A percentile compares a stretch with the other conserved stretches of the same genome.
Evolutionary conservation across 441 rosid genomes (phyloP).

Genomic region (Pelargonium cotyledonis): DNA sequence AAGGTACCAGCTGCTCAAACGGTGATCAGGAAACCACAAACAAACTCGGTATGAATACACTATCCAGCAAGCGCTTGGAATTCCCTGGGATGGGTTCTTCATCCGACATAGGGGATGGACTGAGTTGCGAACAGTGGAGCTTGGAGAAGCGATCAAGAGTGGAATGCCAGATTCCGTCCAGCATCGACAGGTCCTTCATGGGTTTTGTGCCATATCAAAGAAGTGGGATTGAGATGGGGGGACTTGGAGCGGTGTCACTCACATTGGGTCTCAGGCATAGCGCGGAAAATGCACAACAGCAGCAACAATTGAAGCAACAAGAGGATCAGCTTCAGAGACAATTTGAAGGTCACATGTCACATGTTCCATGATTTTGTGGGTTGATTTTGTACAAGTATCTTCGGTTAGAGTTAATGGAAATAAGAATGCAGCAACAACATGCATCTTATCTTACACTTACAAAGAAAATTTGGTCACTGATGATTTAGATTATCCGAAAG

Average conservation of each 20-base stretch:
- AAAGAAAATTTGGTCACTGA: too few relatives aligned
- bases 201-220: constrained; percentile 40
- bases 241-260: constrained; percentile 33
- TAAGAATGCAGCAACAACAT: background rate
- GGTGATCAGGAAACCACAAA: constrained; percentile 11
- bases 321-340: constrained; percentile 36
- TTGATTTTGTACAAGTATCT: constrained; percentile 16
- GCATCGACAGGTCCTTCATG: constrained; percentile 36
- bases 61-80: background rate
- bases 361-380: constrained; percentile 49
- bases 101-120: constrained; percentile 18
- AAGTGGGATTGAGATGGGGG: constrained; percentile 13
- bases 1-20: constrained; percentile 8
- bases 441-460: too few relatives aligned
- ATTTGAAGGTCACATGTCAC: constrained; percentile 46
- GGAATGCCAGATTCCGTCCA: constrained; percentile 30
- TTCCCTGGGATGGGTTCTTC: constrained; percentile 17
- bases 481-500: too few relatives aligned
- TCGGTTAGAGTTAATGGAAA: background rate
- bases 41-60: background rate
- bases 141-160: constrained; percentile 41
- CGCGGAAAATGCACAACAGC: constrained; percentile 20
- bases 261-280: constrained; percentile 54
- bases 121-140: constrained; percentile 28
- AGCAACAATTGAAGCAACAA: constrained; percentile 25